A percentile compares a stretch with the other conserved stretches of the same genome.
Conservation (phyloP, 1,284 basidiomycete species). For the Amylostereum chailletii region DNA sequence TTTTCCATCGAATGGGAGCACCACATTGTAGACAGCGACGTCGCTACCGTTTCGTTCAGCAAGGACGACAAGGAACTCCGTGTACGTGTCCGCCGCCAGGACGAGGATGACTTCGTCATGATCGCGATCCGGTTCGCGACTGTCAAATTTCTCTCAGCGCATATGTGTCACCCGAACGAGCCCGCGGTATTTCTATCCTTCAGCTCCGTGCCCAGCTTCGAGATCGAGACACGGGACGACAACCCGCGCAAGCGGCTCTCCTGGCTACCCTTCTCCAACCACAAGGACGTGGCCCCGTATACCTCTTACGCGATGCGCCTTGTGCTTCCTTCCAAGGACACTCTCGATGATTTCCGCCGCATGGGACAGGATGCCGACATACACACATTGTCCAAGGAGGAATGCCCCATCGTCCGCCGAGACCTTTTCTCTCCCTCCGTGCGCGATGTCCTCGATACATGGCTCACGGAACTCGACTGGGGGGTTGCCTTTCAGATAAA, state of each 20-base stretch:
- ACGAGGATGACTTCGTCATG: constrained; percentile 17
- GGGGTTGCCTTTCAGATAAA: constrained; percentile 48
- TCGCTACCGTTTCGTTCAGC: constrained; percentile 27
- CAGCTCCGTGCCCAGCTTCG: background rate
- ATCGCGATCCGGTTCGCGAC: constrained; percentile 39
- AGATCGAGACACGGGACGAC: background rate
- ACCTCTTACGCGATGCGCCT: constrained; percentile 40
- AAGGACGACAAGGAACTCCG: constrained; percentile 39
- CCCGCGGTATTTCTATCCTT: background rate
- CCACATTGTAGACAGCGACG: constrained; percentile 2
- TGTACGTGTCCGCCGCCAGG: constrained; percentile 21
- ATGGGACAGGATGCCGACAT: constrained; percentile 30
- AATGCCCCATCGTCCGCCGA: constrained; percentile 30
- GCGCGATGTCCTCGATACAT: constrained; percentile 24
- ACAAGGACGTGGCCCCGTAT: constrained; percentile 30
- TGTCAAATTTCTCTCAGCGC: constrained; percentile 28
- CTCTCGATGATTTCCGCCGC: constrained; percentile 29
- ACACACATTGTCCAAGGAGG: constrained; percentile 21
- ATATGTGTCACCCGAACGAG: background rate
- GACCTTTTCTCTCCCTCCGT: constrained; percentile 32
- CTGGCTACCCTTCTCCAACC: constrained; percentile 9
- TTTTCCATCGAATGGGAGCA: constrained; percentile 49
- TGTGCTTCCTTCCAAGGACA: constrained; percentile 25
- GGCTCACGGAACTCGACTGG: constrained; percentile 36
- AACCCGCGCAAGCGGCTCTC: background rate